A percentile compares a stretch with the other conserved stretches of the same genome.
phyloP scores from a whole-genome alignment of 768 basidiomycete species.

The Calocybe indica region DNA sequence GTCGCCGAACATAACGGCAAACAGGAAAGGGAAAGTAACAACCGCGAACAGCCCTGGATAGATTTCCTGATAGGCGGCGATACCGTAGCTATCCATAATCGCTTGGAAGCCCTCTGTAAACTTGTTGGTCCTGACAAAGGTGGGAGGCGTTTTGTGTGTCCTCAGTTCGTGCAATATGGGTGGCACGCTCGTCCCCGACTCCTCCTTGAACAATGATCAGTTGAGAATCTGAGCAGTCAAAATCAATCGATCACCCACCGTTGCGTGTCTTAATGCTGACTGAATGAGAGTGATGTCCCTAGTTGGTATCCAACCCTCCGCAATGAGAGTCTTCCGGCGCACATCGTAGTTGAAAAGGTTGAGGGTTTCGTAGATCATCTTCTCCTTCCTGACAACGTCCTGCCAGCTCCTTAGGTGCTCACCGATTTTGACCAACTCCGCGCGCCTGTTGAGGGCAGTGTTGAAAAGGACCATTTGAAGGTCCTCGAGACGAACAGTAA shows the following conservation, averaged over 20 bases:
- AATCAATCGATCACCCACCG: conserved; percentile 37
- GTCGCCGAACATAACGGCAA: conserved; percentile 99
- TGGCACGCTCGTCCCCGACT: conserved; percentile 86
- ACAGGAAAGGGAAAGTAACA: conserved; percentile 95
- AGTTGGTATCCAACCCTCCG: conserved; percentile 97
- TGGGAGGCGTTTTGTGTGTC: conserved; percentile 90
- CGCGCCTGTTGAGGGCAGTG: conserved; percentile 76
- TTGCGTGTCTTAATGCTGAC: conserved; percentile 81
- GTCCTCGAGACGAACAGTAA: conserved; percentile 85
- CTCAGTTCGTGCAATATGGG: conserved; percentile 88
- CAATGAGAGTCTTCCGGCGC: conserved; percentile 88
- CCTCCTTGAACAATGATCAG: conserved; percentile 48
- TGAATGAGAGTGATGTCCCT: conserved; percentile 87
- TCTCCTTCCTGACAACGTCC: conserved; percentile 93
- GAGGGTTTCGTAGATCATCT: conserved; percentile 91
- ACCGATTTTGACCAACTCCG: conserved; percentile 78
- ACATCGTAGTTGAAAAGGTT: conserved; percentile 96
- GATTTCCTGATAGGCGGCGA: conserved; percentile 91
- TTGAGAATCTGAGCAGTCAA: not conserved
- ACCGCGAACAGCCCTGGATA: conserved; percentile 94
- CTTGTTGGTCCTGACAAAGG: conserved; percentile 90
- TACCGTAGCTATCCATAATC: conserved; percentile 97
- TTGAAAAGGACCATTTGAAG: conserved; percentile 85
- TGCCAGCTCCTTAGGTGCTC: conserved; percentile 87
- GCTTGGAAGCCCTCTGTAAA: conserved; percentile 97